These are phyloP conservation scores for Strobilomyces echinocephalus DNA, from an alignment of 768 basidiomycete species.

Conservation along the genomic window DNA sequence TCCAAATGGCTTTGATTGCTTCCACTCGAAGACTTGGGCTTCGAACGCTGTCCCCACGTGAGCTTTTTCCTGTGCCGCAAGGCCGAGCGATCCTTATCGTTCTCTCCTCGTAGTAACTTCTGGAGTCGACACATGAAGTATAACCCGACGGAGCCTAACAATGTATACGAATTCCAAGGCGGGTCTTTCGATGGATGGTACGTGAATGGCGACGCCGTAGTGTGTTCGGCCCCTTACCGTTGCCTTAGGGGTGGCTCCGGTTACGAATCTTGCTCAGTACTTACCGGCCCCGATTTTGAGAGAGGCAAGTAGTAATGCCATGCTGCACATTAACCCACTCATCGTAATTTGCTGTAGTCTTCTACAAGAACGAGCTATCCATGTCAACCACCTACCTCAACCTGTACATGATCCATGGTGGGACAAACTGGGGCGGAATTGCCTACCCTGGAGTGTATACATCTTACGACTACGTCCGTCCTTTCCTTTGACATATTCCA, in stretches of 20 bases:
- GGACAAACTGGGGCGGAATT: conserved; percentile 59
- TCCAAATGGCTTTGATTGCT: conserved; percentile 53
- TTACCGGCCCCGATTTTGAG: conserved; percentile 24
- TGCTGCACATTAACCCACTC: conserved; percentile 1
- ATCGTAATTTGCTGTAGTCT: conserved; percentile 2
- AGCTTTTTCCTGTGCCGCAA: background rate
- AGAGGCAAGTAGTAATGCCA: conserved; percentile 11
- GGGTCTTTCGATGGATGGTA: conserved; percentile 53
- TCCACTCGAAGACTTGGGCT: conserved; percentile 42
- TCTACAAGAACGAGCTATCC: conserved; percentile 20
- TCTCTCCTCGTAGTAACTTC: conserved; percentile 20
- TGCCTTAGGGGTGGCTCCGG: conserved; percentile 21
- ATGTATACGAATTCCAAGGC: conserved; percentile 30
- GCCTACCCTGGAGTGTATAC: conserved; percentile 53
- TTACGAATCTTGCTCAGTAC: conserved; percentile 17
- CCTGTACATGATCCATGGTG: conserved; percentile 58
- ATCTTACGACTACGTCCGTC: conserved; percentile 54
- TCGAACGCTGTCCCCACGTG: conserved; percentile 40
- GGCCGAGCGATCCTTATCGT: background rate
- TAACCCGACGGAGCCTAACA: conserved; percentile 19
- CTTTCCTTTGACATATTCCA: background rate
- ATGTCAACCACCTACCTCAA: conserved; percentile 28
- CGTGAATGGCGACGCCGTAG: conserved; percentile 29
- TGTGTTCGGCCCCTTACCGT: background rate
- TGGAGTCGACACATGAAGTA: conserved; percentile 37